A percentile compares a stretch with the other conserved stretches of the same genome.
phyloP scores from a whole-genome alignment of 257 asterid genomes.

The Striga asiatica region DNA sequence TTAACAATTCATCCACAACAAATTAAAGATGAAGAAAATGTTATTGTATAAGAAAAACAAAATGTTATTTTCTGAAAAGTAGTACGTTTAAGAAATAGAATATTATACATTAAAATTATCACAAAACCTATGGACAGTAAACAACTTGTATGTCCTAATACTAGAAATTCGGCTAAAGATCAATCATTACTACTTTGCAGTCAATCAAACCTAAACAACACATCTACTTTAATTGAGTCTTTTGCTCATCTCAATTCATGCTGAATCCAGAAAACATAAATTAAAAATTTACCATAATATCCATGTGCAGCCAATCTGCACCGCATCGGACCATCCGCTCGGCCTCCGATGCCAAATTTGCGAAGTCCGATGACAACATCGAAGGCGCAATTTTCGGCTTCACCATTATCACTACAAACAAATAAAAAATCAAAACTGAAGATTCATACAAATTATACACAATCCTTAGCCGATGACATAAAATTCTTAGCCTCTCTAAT shows the following conservation, averaged over 20 bases:
- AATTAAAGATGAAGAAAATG: no score
- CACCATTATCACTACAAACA: conserved; percentile 42
- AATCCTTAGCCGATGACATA: no score
- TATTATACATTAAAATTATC: background rate
- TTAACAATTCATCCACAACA: no score
- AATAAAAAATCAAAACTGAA: no score
- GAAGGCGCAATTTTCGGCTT: conserved; percentile 77
- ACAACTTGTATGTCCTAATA: background rate
- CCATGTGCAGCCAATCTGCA: conserved; percentile 99
- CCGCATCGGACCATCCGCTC: conserved; percentile 65
- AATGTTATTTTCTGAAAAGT: no score
- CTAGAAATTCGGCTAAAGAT: background rate
- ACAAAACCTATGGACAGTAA: background rate
- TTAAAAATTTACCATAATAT: conserved; percentile 55
- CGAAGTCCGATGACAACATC: conserved; percentile 87
- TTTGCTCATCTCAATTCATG: background rate
- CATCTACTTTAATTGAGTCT: background rate
- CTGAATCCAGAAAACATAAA: background rate
- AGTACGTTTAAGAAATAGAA: no score
- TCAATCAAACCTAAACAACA: background rate
- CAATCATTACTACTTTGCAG: background rate
- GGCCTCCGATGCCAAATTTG: conserved; percentile 86
- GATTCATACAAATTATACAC: no score
- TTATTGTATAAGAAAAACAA: no score
- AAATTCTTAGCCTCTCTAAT: no score